A percentile compares a stretch with the other conserved stretches of the same genome.
Evolutionary conservation across 164 flowering plant genomes (phyloP).

Genomic region (Euptelea pleiosperma): DNA sequence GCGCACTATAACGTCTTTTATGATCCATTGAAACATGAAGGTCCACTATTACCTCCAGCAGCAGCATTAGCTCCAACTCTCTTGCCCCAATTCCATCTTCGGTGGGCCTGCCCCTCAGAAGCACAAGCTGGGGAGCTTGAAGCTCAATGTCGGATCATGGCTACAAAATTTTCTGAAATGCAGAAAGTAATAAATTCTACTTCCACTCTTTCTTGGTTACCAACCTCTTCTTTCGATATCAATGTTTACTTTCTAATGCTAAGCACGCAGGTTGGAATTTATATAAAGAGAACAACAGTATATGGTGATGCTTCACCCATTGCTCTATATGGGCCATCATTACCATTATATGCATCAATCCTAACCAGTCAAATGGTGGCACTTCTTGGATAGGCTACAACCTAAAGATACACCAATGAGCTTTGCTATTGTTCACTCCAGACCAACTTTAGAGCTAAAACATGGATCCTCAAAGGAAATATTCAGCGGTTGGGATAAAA

Average conservation of each 20-base stretch:
- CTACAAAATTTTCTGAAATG: slow-evolving; percentile 46
- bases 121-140: slow-evolving; percentile 80
- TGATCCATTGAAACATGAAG: slow-evolving; percentile 61
- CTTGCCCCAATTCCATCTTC: slow-evolving; percentile 97
- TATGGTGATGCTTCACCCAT: too few species aligned
- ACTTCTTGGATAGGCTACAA: not conserved
- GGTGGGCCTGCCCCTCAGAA: slow-evolving; percentile 94
- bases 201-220: not conserved
- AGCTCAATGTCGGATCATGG: slow-evolving; percentile 60
- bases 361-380: not conserved
- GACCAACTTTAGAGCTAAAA: not conserved
- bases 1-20: slow-evolving; percentile 78
- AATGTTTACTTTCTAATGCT: not conserved
- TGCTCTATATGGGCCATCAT: not conserved
- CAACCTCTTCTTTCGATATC: not conserved
- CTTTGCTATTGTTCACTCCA: not conserved
- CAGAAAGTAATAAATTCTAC: slow-evolving; percentile 53
- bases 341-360: not conserved
- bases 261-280: too few species aligned
- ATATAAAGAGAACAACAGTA: too few species aligned
- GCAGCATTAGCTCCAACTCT: slow-evolving; percentile 97
- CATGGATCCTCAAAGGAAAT: too few species aligned
- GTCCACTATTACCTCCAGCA: slow-evolving; percentile 81
- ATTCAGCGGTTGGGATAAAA: too few species aligned
- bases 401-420: not conserved